Conservation (phyloP, 2,329 filamentous ascomycete species). For the Colletotrichum camelliae region DNA sequence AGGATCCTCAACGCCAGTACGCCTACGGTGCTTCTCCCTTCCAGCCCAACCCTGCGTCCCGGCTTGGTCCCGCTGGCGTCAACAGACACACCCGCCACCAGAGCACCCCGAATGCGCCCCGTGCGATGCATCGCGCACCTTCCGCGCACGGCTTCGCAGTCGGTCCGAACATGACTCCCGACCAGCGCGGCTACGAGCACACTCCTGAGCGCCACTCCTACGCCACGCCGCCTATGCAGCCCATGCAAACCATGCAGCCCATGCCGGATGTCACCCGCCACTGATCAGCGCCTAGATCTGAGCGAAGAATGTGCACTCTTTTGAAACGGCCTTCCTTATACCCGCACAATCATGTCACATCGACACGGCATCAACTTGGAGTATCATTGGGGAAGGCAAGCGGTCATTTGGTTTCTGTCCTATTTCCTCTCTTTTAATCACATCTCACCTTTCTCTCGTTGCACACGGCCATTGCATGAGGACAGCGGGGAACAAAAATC, state of each 20-base stretch:
- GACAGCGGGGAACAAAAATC: background rate
- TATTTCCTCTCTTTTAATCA: background rate
- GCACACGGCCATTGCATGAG: conserved; percentile 4
- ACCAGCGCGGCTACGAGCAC: conserved; percentile 20
- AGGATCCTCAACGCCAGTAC: conserved; percentile 25
- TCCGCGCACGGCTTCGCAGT: conserved; percentile 21
- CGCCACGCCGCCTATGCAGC: conserved; percentile 3
- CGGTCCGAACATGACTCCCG: conserved; percentile 9
- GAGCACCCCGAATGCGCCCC: conserved; percentile 30
- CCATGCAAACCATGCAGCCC: conserved; percentile 14
- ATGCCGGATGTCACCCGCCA: conserved; percentile 14
- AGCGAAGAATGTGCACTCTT: conserved; percentile 2
- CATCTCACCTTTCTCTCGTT: conserved; percentile 4
- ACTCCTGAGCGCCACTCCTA: conserved; percentile 6
- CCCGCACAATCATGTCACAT: conserved; percentile 5
- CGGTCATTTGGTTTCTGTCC: conserved; percentile 19
- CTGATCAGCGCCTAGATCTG: conserved; percentile 8
- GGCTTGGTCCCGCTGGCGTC: background rate
- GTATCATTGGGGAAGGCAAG: conserved; percentile 20
- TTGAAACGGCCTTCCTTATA: conserved; percentile 19
- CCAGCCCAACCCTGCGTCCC: conserved; percentile 7
- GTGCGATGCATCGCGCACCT: conserved; percentile 18
- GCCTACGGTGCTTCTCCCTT: conserved; percentile 9
- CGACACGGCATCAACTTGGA: conserved; percentile 16
- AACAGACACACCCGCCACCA: conserved; percentile 34